These are phyloP conservation scores for Canna indica DNA, from an alignment of 176 grass and related monocot species.

Conservation along the genomic window DNA sequence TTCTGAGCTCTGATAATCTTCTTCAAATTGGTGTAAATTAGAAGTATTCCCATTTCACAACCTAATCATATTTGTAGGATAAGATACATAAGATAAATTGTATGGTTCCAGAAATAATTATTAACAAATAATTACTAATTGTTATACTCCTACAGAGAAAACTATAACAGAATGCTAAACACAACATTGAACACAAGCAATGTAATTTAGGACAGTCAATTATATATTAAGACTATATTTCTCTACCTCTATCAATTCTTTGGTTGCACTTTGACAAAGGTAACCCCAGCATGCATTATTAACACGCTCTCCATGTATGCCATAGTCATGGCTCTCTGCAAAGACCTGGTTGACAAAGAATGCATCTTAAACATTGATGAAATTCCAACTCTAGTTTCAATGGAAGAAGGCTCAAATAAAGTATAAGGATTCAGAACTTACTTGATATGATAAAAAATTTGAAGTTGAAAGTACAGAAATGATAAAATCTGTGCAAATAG, in stretches of 20 bases:
- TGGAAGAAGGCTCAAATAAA: background rate
- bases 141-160: no score
- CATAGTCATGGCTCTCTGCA: slow-evolving; percentile 97
- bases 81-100: background rate
- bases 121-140: no score
- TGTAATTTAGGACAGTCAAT: background rate
- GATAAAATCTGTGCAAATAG: slow-evolving; percentile 97
- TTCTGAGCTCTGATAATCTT: background rate
- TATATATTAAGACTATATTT: background rate
- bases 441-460: slow-evolving; percentile 92
- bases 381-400: slow-evolving; percentile 1
- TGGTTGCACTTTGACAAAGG: slow-evolving; percentile 95
- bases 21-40: background rate
- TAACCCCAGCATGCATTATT: slow-evolving; percentile 98
- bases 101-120: no score
- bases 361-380: background rate
- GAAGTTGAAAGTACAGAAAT: slow-evolving; percentile 93
- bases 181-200: background rate
- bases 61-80: background rate
- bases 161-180: background rate
- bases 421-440: slow-evolving; percentile 1
- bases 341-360: slow-evolving; percentile 44
- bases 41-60: no score
- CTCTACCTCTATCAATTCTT: slow-evolving; percentile 68
- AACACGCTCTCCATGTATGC: slow-evolving; percentile 79